Evolutionary conservation across 495 filamentous ascomycete species (phyloP).

Genomic region (Aspergillus cristatus): DNA sequence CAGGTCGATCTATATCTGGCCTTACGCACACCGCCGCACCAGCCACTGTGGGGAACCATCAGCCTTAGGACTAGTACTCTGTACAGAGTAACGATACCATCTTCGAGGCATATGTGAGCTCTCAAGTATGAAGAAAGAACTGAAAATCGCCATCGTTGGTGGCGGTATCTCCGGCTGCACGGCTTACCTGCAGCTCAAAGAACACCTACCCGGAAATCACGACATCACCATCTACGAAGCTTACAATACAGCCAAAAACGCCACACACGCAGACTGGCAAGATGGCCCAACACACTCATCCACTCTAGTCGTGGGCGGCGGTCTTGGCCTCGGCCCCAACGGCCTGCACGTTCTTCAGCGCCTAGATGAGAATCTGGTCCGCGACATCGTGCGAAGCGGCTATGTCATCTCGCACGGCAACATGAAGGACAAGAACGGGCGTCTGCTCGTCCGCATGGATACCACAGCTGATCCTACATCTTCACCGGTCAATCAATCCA

Average conservation of each 20-base stretch:
- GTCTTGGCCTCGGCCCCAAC: conserved; percentile 40
- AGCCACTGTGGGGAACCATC: no score
- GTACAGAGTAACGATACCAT: no score
- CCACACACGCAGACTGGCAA: conserved; percentile 11
- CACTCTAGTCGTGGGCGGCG: conserved; percentile 39
- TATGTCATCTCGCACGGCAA: conserved; percentile 26
- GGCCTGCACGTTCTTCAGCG: conserved; percentile 37
- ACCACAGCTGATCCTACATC: conserved; percentile 3
- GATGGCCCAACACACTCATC: conserved; percentile 13
- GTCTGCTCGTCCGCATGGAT: conserved; percentile 17
- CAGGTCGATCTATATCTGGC: no score
- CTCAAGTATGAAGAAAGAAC: no score
- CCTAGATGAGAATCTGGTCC: conserved; percentile 28
- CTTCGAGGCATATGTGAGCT: no score
- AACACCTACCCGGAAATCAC: conserved; percentile 28
- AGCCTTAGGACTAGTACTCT: no score
- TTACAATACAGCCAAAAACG: conserved; percentile 19
- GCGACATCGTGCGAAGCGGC: conserved; percentile 24
- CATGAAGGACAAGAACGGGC: conserved; percentile 30
- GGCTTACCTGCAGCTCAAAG: conserved; percentile 39
- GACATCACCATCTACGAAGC: conserved; percentile 32
- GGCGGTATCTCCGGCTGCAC: conserved; percentile 42
- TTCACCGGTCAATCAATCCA: conserved; percentile 2
- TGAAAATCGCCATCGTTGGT: conserved; percentile 48
- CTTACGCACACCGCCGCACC: background rate